These are phyloP conservation scores for Debaryomycetaceae sp. DNA, from an alignment of 1,139 yeast species.

Conservation along the genomic window DNA sequence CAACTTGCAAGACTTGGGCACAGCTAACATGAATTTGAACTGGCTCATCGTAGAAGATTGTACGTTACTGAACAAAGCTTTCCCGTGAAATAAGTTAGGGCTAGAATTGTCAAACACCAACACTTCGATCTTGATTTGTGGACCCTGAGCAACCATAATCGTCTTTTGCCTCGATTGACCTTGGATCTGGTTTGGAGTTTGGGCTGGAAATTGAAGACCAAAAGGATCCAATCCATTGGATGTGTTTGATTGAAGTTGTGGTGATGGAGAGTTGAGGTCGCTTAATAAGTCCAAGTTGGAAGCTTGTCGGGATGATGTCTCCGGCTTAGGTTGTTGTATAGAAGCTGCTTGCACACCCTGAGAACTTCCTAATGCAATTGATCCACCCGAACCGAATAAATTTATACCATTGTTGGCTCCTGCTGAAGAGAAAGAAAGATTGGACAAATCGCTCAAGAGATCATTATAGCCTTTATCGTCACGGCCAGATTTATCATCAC, in stretches of 20 bases:
- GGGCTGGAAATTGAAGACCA: constrained; percentile 43
- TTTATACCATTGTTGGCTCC: constrained; percentile 33
- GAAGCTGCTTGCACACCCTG: constrained; percentile 4
- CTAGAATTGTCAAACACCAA: constrained; percentile 35
- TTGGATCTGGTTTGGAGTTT: constrained; percentile 35
- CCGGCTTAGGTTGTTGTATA: constrained; percentile 11
- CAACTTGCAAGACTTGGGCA: constrained; percentile 68
- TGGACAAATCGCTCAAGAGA: constrained; percentile 67
- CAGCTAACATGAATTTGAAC: constrained; percentile 74
- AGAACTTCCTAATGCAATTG: constrained; percentile 34
- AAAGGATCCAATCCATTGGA: constrained; percentile 45
- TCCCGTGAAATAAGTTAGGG: constrained; percentile 41
- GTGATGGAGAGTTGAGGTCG: constrained; percentile 45
- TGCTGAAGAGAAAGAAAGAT: constrained; percentile 46
- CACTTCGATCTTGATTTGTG: constrained; percentile 52
- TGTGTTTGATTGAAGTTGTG: constrained; percentile 45
- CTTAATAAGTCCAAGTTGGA: constrained; percentile 39
- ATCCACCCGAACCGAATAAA: constrained; percentile 47
- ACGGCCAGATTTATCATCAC: constrained; percentile 27
- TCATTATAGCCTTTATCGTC: constrained; percentile 59
- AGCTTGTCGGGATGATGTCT: constrained; percentile 7
- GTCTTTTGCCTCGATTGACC: constrained; percentile 12
- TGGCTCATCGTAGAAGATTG: constrained; percentile 27
- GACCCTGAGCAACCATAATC: constrained; percentile 42
- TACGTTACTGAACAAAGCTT: constrained; percentile 42